Percentiles rank a stretch among this genome's conserved stretches.
phyloP scores from a whole-genome alignment of 768 basidiomycete genomes.

The Lactarius indigo region DNA sequence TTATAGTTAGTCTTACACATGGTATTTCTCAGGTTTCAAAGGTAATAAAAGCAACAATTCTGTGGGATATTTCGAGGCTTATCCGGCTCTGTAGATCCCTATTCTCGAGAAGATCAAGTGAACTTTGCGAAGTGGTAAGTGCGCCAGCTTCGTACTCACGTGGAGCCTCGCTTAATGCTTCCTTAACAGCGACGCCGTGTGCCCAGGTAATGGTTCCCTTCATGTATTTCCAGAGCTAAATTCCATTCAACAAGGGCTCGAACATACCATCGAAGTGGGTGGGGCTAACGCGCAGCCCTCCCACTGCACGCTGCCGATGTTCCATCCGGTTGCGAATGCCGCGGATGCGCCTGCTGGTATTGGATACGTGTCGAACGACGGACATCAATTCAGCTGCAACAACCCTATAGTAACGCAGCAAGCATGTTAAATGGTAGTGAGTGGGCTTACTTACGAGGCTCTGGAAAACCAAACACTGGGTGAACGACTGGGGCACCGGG shows the following conservation, averaged over 20 bases:
- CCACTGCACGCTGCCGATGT: constrained; percentile 50
- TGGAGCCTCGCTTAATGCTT: background rate
- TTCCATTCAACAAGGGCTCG: constrained; percentile 38
- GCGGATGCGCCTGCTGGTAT: constrained; percentile 33
- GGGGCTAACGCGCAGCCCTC: constrained; percentile 42
- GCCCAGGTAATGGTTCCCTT: constrained; percentile 37
- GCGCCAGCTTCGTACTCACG: background rate
- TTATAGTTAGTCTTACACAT: constrained; percentile 11
- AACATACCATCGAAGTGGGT: constrained; percentile 39
- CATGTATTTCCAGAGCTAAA: background rate
- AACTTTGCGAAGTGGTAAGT: constrained; percentile 54
- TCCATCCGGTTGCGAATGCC: constrained; percentile 41
- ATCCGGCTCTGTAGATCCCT: constrained; percentile 45
- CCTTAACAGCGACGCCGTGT: constrained; percentile 45
- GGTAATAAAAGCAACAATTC: constrained; percentile 30
- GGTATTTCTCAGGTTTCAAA: constrained; percentile 46
- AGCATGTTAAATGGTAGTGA: constrained; percentile 60
- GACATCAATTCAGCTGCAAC: constrained; percentile 51
- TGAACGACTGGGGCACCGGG: too few species aligned
- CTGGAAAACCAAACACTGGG: too few species aligned
- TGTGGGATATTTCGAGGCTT: background rate
- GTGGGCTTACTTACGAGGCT: too few species aligned
- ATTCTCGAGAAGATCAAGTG: constrained; percentile 51
- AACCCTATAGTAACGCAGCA: constrained; percentile 53
- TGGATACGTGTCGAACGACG: constrained; percentile 54